Conservation (phyloP, 176 grass and related monocot species). For the Triticum turgidum region DNA sequence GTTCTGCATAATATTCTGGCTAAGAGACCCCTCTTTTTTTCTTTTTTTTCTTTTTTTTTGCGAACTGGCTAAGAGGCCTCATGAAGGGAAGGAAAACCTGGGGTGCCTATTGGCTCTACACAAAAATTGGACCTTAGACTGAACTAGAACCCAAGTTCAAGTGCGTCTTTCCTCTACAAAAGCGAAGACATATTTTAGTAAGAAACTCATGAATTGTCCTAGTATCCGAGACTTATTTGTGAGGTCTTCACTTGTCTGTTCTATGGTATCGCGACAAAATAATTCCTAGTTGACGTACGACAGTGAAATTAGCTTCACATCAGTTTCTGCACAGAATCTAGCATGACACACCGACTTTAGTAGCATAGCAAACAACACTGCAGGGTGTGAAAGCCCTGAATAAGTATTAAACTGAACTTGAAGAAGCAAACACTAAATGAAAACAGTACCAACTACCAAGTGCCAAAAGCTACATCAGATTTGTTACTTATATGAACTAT, state of each 20-base stretch:
- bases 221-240: background rate
- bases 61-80: background rate
- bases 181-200: background rate
- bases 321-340: background rate
- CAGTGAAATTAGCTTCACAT: background rate
- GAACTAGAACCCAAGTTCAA: slow-evolving; percentile 1
- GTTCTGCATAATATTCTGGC: background rate
- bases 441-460: background rate
- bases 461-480: background rate
- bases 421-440: background rate
- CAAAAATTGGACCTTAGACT: background rate
- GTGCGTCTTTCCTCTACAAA: background rate
- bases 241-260: no score
- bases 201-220: background rate
- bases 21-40: background rate
- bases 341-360: background rate
- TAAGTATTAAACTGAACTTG: background rate
- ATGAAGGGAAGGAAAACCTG: background rate
- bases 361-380: background rate
- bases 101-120: background rate
- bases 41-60: no score
- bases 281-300: background rate
- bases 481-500: background rate
- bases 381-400: background rate
- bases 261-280: background rate